Evolutionary conservation across 1,139 yeast species (phyloP), one percentile per base, ranked within the genome.

Genomic region (Hansenula sp.): DNA sequence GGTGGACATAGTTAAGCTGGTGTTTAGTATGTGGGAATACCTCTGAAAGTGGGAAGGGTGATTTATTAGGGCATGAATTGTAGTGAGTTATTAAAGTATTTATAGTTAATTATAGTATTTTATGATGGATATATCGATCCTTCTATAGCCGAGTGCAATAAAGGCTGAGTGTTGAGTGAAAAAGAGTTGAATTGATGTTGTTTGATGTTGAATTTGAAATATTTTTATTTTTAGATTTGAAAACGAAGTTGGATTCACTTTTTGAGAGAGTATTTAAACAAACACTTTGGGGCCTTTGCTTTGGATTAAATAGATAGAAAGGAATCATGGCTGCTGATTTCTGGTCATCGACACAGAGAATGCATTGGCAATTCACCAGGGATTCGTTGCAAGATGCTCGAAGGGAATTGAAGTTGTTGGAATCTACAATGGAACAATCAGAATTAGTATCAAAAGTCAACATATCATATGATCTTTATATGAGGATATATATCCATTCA

Each of bases 401-500:
- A 33, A 62, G 56, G 27, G 60, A 60, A 31, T 48, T 58, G 51
- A 71, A 57, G 56, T 47, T 55, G 49, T 55, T 60, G 55, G 72
- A 57, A 51, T 51, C 44, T 42, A 57, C 60, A 6, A 61, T 55
- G 47, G 64, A 55, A 40, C 69, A 57, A 44, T 71, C 59, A 52
- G 75, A 54, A 41, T 71, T 57, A 45, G 65, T 63, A 39, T 71
- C 55, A 51, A 72, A 49, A 55, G 66, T 56, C 21, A 63, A 58
- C 39, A 59, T 80, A 28, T 69, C 66, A 39, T 79, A 77, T 52
- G 88, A 82, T 56, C 65, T 69, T 43, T 79, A 78, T 56, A 71
- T 81, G 74, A 62, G 89, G 43, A 82, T 84, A 30, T 83, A 77
- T 57, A 67, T 83, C 44, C 89, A 83, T 57, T 77, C 78, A 43